phyloP scores from a whole-genome alignment of 257 asterid species.

The Knoxia roxburghii region DNA sequence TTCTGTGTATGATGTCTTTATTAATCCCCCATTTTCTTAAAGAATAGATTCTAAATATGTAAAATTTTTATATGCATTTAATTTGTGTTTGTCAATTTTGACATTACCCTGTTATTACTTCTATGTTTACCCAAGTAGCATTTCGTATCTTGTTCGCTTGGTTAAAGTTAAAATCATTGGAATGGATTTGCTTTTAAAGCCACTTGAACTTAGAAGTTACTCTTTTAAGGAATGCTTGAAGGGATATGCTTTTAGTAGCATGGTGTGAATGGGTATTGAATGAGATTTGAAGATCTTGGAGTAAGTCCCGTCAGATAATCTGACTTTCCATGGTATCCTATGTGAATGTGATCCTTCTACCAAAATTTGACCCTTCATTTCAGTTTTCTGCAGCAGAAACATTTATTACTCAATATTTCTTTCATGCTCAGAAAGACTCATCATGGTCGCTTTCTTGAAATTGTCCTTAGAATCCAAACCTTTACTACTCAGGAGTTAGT shows the following conservation, averaged over 20 bases:
- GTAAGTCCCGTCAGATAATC: neutral
- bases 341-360: neutral
- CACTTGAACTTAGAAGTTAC: neutral
- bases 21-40: too few relatives aligned
- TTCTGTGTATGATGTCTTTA: too few relatives aligned
- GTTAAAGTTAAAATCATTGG: neutral
- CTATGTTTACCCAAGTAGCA: too few relatives aligned
- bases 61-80: too few relatives aligned
- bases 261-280: neutral
- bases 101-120: too few relatives aligned
- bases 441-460: slow-evolving; percentile 13
- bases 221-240: neutral
- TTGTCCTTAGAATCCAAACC: slow-evolving; percentile 14
- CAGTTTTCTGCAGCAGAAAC: neutral
- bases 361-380: neutral
- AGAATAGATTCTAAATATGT: too few relatives aligned
- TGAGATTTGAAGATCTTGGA: neutral
- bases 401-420: slow-evolving; percentile 4
- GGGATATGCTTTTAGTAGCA: neutral
- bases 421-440: slow-evolving; percentile 11
- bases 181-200: neutral
- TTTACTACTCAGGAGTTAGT: slow-evolving; percentile 4
- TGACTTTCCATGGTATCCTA: neutral
- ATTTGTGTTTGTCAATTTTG: too few relatives aligned
- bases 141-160: too few relatives aligned